Base-by-base conservation (phyloP, 495 filamentous ascomycete species). In the Podospora pseudoanserina region DNA sequence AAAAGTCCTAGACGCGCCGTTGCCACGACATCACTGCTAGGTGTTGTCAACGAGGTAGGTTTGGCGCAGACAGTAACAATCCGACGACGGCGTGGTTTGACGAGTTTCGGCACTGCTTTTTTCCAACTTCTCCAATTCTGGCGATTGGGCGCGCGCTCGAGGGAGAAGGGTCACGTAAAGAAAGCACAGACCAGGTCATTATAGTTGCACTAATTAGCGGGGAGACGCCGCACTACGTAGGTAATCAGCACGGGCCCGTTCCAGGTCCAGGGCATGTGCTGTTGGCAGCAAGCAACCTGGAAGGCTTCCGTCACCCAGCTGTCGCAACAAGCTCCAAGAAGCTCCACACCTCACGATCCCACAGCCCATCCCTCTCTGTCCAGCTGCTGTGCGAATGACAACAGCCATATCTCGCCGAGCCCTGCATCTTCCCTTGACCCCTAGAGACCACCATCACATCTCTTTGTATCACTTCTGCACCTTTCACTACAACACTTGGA, bases 21-120 rank as follows among this genome's bases (percentile, higher is more conserved):
- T 73, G 74, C 58, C 72, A 73, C 72, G 70, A 67, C 76, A 77
- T 78, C 75, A 76, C 76, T 73, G 73, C 74, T 70, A 49, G 68
- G 63, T 23, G 13, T 65, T 65, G n/a, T 53, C 67, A 26, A 59
- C 60, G 53, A 64, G 32, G 49, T 53, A 39, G 63, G 65, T 74
- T 65, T 49, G 60, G 68, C 71, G 69, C 71, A 67, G 73, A 63
- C 67, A 66, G 74, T 66, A 65, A 68, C 68, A 61, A 70, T 65
- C 67, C 34, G 28, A 66, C 68, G 65, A 61, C 66, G 66, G 70
- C 54, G 70, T 67, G 55, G 63, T 64, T 20, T 56, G 61, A 72
- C 34, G 16, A 66, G 58, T 58, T 70, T 66, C 68, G 59, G 60
- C 54, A 70, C 71, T 72, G 61, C 68, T 64, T 75, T 73, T 75